Evolutionary conservation across 108 stramenopile genomes (phyloP), one percentile per base, ranked within the genome.

Genomic region (Parmales sp.): DNA sequence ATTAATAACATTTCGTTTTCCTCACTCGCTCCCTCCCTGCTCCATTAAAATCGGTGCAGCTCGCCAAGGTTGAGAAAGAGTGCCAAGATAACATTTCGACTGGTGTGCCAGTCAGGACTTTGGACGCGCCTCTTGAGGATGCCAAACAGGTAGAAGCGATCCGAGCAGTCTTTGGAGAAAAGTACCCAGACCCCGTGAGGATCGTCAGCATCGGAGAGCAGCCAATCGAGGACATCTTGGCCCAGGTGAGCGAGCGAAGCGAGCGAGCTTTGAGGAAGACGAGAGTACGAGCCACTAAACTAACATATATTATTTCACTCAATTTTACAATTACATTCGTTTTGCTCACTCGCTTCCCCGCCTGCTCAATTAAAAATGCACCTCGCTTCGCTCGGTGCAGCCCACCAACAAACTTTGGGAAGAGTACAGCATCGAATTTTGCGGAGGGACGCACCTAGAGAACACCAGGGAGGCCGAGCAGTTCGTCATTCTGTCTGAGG

Each of bases 161-260:
- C 37, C 90, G 98, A 72, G 92, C 93, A 64, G 96, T 99, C 13
- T 98, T 98, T 77, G 98, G 98, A 37, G 98, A 99, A 81, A 86
- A 88, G 45, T 99, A 99, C 70, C 98, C 96, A 28, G 96, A 99
- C 80, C 98, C 98, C 6, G 98, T 99, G n/a, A 90, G 98, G 38
- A 95, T 99, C 43, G 90, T 99, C 8, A 80, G 88, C 36, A 89
- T 99, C 6, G 81, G 94, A 11, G 78, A 84, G 46, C 72, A 71
- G 65, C 69, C 83, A 13, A 81, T 99, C 63, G 68, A 80, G 28
- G 72, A 83, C 20, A 91, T 99, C 66, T 64, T 97, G 29, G 79
- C n/a, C n/a, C n/a, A n/a, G n/a, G n/a, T n/a, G n/a, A n/a, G n/a
- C n/a, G n/a, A n/a, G n/a, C n/a, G n/a, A n/a, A n/a, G n/a, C n/a